These are phyloP conservation scores for Fusarium cyanostomum DNA, from an alignment of 2,329 filamentous ascomycete species.

Conservation along the genomic window DNA sequence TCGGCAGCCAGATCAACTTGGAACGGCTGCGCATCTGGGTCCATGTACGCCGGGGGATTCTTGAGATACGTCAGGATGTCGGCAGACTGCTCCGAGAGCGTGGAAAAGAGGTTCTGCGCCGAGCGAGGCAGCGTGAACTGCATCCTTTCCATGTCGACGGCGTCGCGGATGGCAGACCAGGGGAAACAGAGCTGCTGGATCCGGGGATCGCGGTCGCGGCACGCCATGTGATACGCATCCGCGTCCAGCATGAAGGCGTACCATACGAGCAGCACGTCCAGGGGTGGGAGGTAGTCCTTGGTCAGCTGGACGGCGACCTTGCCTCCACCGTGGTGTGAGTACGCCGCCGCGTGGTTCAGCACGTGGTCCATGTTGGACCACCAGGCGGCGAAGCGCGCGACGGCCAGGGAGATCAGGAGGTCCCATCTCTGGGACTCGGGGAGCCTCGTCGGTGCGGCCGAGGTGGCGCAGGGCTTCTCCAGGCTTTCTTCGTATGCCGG, in stretches of 20 bases:
- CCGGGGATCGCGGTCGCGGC: background rate
- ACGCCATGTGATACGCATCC: constrained; percentile 10
- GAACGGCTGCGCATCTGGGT: background rate
- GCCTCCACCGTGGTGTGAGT: constrained; percentile 15
- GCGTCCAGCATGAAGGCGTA: constrained; percentile 18
- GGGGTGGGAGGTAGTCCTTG: constrained; percentile 20
- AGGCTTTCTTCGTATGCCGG: background rate
- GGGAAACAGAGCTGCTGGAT: constrained; percentile 26
- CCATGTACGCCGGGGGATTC: constrained; percentile 18
- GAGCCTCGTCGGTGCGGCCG: background rate
- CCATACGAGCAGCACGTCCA: constrained; percentile 27
- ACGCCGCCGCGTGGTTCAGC: constrained; percentile 10
- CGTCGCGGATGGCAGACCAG: constrained; percentile 26
- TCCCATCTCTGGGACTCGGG: constrained; percentile 26
- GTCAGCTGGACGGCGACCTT: constrained; percentile 20
- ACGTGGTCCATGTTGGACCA: constrained; percentile 27
- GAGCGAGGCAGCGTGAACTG: constrained; percentile 8
- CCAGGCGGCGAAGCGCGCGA: constrained; percentile 21
- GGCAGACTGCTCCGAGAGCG: constrained; percentile 14
- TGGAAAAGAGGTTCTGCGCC: constrained; percentile 22
- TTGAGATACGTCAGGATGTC: constrained; percentile 26
- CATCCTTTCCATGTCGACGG: constrained; percentile 22
- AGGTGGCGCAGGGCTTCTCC: background rate
- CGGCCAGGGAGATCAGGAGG: constrained; percentile 17
- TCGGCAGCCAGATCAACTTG: constrained; percentile 14